Evolutionary conservation across 2,329 filamentous ascomycete species (phyloP).

Genomic region (Pseudogymnoascus sp.): DNA sequence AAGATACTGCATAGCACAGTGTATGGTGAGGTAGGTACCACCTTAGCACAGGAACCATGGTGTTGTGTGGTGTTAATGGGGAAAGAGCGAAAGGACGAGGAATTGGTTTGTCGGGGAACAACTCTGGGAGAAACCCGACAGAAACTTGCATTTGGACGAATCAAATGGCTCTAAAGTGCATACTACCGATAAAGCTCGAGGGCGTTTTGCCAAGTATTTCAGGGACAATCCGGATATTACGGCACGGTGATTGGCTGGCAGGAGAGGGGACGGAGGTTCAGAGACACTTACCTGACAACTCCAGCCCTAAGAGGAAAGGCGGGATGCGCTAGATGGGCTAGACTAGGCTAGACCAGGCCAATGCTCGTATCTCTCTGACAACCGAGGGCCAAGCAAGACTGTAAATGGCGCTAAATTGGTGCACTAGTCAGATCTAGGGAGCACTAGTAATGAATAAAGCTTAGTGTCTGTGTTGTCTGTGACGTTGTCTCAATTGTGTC

Average conservation of each 20-base stretch:
- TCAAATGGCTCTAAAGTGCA: not conserved
- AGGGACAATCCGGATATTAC: not conserved
- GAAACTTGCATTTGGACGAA: not conserved
- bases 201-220: not conserved
- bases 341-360: too few species aligned
- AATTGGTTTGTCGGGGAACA: not conserved
- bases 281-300: not conserved
- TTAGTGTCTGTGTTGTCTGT: not conserved
- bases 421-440: not conserved
- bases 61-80: not conserved
- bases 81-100: not conserved
- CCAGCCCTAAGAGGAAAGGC: too few species aligned
- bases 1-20: too few species aligned
- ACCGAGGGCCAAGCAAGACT: not conserved
- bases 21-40: too few species aligned
- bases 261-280: not conserved
- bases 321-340: too few species aligned
- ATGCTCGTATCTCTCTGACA: not conserved
- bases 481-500: not conserved
- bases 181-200: too few species aligned
- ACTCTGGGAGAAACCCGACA: not conserved
- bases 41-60: too few species aligned
- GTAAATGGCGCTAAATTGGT: not conserved
- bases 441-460: not conserved
- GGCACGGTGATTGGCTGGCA: not conserved